Evolutionary conservation across 1,284 basidiomycete genomes (phyloP).

Genomic region (Ganoderma sinense): DNA sequence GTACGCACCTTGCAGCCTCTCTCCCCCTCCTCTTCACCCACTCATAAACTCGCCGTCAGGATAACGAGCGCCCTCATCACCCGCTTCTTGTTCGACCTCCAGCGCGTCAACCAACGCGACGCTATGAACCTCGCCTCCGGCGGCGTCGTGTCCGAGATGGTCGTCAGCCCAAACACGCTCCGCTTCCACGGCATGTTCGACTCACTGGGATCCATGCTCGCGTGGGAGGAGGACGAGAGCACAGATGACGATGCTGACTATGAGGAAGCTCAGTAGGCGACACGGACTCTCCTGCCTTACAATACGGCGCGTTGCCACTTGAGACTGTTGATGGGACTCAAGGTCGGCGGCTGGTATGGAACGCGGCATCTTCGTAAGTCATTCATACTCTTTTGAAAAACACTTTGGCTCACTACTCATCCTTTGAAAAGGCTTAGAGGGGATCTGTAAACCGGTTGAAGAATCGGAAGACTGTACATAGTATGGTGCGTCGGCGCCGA

Average conservation of each 20-base stretch:
- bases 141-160: background rate
- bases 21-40: background rate
- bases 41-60: background rate
- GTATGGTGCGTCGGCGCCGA: too few relatives aligned
- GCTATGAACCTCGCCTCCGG: background rate
- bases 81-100: conserved; percentile 20
- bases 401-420: too few relatives aligned
- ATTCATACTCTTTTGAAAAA: too few relatives aligned
- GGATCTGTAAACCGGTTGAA: too few relatives aligned
- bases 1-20: background rate
- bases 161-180: background rate
- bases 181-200: background rate
- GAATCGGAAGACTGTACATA: too few relatives aligned
- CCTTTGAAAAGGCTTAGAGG: too few relatives aligned
- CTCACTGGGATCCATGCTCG: conserved; percentile 2
- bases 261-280: background rate
- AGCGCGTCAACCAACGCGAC: conserved; percentile 4
- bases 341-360: too few relatives aligned
- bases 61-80: conserved; percentile 16
- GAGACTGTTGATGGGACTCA: too few relatives aligned
- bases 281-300: too few relatives aligned
- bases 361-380: too few relatives aligned
- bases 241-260: background rate
- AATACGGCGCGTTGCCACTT: too few relatives aligned
- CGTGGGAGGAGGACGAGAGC: background rate